Evolutionary conservation across 164 flowering plant species (phyloP).

Genomic region (Pachysandra terminalis): DNA sequence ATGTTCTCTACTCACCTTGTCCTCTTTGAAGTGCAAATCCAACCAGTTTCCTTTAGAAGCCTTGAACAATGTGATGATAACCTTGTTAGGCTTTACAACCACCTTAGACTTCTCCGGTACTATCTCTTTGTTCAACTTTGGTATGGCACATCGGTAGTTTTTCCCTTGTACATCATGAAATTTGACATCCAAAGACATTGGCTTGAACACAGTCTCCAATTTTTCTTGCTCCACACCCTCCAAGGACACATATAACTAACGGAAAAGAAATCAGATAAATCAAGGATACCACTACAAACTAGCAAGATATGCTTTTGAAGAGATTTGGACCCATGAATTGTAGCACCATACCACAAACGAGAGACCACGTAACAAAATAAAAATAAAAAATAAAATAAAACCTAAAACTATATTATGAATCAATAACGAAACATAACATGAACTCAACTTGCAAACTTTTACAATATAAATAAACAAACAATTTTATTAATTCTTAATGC

Average conservation of each 20-base stretch:
- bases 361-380: not conserved
- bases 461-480: too few relatives aligned
- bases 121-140: constrained; percentile 73
- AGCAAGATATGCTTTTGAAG: not conserved
- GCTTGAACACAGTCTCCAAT: constrained; percentile 62
- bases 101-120: constrained; percentile 80
- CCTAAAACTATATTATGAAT: not conserved
- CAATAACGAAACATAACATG: not conserved
- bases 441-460: too few relatives aligned
- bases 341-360: not conserved
- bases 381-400: too few relatives aligned
- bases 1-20: constrained; percentile 51
- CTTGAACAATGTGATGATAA: constrained; percentile 63
- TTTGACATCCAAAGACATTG: constrained; percentile 65
- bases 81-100: constrained; percentile 71
- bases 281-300: not conserved
- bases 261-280: not conserved
- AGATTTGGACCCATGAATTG: not conserved
- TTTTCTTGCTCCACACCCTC: constrained; percentile 91
- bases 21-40: constrained; percentile 87
- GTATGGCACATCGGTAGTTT: constrained; percentile 71
- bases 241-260: constrained; percentile 61
- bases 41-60: constrained; percentile 88
- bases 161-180: constrained; percentile 88
- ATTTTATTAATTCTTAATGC: too few relatives aligned